Evolutionary conservation across 2,329 filamentous ascomycete genomes (phyloP), one percentile per base, ranked within the genome.

Genomic region (Neopestalotiopsis sp.): DNA sequence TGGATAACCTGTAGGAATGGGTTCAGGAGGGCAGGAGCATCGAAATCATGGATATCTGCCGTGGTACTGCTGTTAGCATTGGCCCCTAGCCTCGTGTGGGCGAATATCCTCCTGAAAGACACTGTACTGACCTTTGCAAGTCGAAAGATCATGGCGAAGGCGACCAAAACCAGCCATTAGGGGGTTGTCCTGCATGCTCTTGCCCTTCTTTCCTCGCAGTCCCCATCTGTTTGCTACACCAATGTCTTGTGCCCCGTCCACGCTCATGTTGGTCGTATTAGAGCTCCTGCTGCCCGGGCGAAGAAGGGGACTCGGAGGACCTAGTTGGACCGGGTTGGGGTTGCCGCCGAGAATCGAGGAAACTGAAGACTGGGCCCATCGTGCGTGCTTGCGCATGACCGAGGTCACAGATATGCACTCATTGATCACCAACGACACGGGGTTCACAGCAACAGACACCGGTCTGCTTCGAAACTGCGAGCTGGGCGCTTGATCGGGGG

Each of bases 381-480:
- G 92, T 72, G 94, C 93, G 88, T 98, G 92, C 84, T 99, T 99
- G 77, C 97, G 95, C 88, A 99, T 98, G 70, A 95, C 94, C 71
- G 95, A 98, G 14, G 96, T 98, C 83, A 99, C 95, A 61, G 95
- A 95, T 79, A 98, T 98, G 81, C 96, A 99, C 90, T 99, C 96
- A 81, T 95, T 97, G 72, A 97, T 97, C 73, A 99, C 94, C 75
- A 99, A 86, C 63, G 94, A 95, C 68, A 97, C 91, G 1, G 95
- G 94, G 77, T 97, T 94, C 73, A 97, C 92, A 58, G 95, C 94
- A 71, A 97, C 94, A 42, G 93, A 89, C 40, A 95, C 86, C 6
- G 88, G 88, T 20, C 87, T 86, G 75, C 85, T 89, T 75, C 88
- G 83, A 75, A 89, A 90, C 73, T 88, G 85, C 83, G 88, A 88